Conservation (phyloP, 495 filamentous ascomycete genomes). For the Chaetomium tenue region DNA sequence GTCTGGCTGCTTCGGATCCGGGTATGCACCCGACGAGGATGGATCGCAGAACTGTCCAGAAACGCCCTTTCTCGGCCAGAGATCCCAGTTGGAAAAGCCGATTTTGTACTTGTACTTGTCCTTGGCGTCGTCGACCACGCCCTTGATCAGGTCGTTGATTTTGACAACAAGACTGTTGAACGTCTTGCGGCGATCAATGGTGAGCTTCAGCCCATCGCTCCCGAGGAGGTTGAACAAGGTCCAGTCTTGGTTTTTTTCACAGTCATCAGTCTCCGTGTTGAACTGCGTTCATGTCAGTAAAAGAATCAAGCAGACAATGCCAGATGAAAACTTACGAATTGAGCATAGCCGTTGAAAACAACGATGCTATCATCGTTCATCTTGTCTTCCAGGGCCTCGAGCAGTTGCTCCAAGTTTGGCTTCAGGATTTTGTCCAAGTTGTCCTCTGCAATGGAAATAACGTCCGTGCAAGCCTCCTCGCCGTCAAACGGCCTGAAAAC, state of each 20-base stretch:
- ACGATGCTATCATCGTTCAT: conserved; percentile 31
- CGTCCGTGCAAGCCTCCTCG: conserved; percentile 25
- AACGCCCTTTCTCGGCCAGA: conserved; percentile 19
- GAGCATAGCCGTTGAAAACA: conserved; percentile 31
- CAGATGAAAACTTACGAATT: conserved; percentile 11
- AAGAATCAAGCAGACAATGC: background rate
- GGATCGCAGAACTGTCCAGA: conserved; percentile 34
- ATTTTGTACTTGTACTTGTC: conserved; percentile 19
- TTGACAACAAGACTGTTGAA: conserved; percentile 33
- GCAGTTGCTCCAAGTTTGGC: conserved; percentile 26
- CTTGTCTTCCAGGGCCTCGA: conserved; percentile 25
- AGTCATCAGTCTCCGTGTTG: background rate
- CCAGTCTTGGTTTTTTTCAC: background rate
- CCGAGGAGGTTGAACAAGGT: background rate
- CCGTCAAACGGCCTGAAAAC: conserved; percentile 24
- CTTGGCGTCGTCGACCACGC: conserved; percentile 18
- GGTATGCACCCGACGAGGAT: conserved; percentile 19
- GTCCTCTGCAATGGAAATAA: conserved; percentile 26
- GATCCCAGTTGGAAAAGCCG: conserved; percentile 31
- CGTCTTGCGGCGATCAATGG: conserved; percentile 47
- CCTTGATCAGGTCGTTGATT: conserved; percentile 28
- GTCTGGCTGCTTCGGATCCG: conserved; percentile 31
- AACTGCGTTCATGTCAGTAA: background rate
- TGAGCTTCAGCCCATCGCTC: conserved; percentile 24
- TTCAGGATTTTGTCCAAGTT: conserved; percentile 29